Base-by-base conservation (phyloP, 495 filamentous ascomycete species). In the Viridothelium virens region DNA sequence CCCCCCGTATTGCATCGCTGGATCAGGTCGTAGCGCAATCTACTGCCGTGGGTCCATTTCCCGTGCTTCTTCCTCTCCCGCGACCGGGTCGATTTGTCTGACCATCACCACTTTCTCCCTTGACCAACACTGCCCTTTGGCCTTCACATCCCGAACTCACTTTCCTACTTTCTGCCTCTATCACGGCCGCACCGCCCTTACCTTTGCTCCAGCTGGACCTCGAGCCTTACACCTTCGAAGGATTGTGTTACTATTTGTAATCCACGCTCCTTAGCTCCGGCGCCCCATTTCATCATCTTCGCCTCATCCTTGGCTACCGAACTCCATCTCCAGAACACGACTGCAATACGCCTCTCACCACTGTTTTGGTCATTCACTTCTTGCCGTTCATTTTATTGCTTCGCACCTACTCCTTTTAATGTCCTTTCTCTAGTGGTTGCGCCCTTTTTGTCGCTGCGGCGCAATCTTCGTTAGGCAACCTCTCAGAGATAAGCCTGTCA, bases 231-330 rank as follows among this genome's bases (percentile, higher is more conserved):
- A 59, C 53, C 53, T 59, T 59, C 53, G 18, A 36, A 59, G 53
- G 53, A 59, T 36, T 59, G 53, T 59, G 53, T 59, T 59, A 59
- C 31, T 59, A 59, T 59, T 59, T 59, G 53, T 59, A 59, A 59
- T 59, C 36, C 53, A 59, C 53, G 36, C 53, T 59, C 53, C 53
- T 59, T 59, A 59, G 53, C 31, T 59, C 53, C 53, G 53, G 53
- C 53, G 25, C 31, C 36, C 53, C 31, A 59, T 59, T 59, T 59
- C 53, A 59, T 36, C 53, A 59, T 59, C 31, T 31, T 59, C 18
- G 25, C 18, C 11, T 9, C 53, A 53, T 59, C 53, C 41, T 59
- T 59, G 53, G 31, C 5, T 59, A 59, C 53, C 9, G 33, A 34
- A 59, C 18, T 59, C 53, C 25, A 18, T 18, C 31, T 59, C 53